phyloP scores from a whole-genome alignment of 179 eudicot genomes.

The Vitellaria paradoxa region DNA sequence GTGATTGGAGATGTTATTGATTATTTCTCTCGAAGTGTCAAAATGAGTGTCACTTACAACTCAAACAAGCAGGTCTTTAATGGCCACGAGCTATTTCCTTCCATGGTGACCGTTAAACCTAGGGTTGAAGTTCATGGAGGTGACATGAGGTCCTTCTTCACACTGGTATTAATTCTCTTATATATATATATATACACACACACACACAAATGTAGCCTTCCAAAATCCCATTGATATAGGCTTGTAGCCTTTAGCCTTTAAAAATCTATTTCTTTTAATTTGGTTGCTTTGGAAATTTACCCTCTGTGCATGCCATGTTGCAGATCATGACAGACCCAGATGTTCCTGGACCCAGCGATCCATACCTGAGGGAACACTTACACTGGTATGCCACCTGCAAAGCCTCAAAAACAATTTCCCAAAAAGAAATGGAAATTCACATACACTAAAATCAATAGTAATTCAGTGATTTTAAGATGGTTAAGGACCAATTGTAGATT shows the following conservation, averaged over 20 bases:
- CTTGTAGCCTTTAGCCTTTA: no score
- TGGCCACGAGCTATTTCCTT: constrained; percentile 58
- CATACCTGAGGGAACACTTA: constrained; percentile 61
- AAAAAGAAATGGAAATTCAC: no score
- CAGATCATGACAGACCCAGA: constrained; percentile 78
- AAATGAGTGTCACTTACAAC: constrained; percentile 49
- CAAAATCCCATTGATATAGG: no score
- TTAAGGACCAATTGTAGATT: no score
- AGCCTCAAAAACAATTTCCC: no score
- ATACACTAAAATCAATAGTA: no score
- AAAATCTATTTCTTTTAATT: no score
- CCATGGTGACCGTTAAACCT: constrained; percentile 46
- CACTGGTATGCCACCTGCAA: constrained; percentile 46
- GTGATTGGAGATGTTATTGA: constrained; percentile 64
- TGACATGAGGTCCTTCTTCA: constrained; percentile 64
- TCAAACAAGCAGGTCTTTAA: constrained; percentile 39
- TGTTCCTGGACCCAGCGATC: constrained; percentile 78
- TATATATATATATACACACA: not conserved
- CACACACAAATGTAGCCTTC: no score
- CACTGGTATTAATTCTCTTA: constrained; percentile 35
- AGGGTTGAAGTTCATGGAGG: constrained; percentile 63
- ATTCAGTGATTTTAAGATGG: no score
- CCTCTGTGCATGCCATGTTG: not conserved
- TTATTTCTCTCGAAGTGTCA: constrained; percentile 30
- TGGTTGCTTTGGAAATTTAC: not conserved